Conservation (phyloP, 1,284 basidiomycete species). For the Apiotrichum montevideense region DNA sequence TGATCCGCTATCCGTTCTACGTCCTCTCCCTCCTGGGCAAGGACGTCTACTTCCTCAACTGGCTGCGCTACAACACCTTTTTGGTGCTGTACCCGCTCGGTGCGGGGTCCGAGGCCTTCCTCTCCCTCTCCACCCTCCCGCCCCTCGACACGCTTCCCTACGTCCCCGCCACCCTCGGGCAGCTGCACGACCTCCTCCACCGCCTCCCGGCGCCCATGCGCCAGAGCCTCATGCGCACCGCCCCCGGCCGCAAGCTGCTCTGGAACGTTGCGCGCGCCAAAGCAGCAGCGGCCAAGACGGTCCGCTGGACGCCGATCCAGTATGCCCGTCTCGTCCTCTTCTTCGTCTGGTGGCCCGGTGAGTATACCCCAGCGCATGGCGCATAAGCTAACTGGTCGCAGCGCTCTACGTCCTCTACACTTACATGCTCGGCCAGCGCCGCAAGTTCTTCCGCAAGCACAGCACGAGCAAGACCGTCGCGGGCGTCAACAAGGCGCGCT, state of each 20-base stretch:
- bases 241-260: constrained; percentile 26
- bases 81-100: constrained; percentile 88
- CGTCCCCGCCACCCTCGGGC: constrained; percentile 18
- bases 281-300: constrained; percentile 3
- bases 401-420: constrained; percentile 81
- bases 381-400: constrained; percentile 31
- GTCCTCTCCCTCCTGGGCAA: constrained; percentile 60
- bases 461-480: constrained; percentile 30
- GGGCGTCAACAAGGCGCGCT: constrained; percentile 20
- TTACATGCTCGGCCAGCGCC: constrained; percentile 79
- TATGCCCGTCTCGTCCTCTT: constrained; percentile 63
- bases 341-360: constrained; percentile 86
- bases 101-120: constrained; percentile 80
- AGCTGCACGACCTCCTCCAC: constrained; percentile 19
- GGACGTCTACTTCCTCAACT: constrained; percentile 45
- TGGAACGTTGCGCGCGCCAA: constrained; percentile 30
- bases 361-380: constrained; percentile 28
- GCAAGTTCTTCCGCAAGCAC: constrained; percentile 60
- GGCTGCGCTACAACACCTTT: constrained; percentile 77
- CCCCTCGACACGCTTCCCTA: constrained; percentile 45
- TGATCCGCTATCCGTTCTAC: constrained; percentile 90
- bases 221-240: constrained; percentile 21
- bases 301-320: constrained; percentile 37
- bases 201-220: constrained; percentile 22
- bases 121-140: constrained; percentile 73